Conservation (phyloP, 768 basidiomycete species). For the Boletus speciosus region DNA sequence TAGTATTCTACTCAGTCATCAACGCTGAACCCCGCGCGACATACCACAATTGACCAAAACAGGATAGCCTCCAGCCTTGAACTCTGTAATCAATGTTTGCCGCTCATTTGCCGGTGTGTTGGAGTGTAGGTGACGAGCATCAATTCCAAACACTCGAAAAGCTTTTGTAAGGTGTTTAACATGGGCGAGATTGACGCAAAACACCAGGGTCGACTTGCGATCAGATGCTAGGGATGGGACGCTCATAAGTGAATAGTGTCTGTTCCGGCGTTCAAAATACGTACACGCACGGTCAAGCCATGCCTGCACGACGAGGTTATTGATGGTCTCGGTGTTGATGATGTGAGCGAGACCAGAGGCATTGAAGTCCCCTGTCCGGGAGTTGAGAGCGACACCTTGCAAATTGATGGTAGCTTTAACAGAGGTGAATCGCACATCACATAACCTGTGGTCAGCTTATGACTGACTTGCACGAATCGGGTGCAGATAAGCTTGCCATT, state of each 20-base stretch:
- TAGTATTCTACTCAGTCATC: neutral
- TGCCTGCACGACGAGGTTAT: slow-evolving; percentile 71
- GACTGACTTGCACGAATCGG: neutral
- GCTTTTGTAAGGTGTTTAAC: slow-evolving; percentile 67
- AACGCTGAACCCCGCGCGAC: slow-evolving; percentile 17
- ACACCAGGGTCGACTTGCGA: slow-evolving; percentile 87
- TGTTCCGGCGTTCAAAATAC: slow-evolving; percentile 16
- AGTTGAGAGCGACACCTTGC: slow-evolving; percentile 60
- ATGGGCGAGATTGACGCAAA: slow-evolving; percentile 84
- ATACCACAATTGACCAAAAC: slow-evolving; percentile 88
- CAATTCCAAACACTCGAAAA: slow-evolving; percentile 74
- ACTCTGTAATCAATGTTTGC: slow-evolving; percentile 57
- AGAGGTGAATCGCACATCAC: slow-evolving; percentile 80
- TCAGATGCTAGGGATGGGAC: slow-evolving; percentile 34
- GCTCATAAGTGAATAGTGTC: slow-evolving; percentile 1
- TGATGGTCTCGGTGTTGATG: slow-evolving; percentile 77
- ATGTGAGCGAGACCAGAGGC: slow-evolving; percentile 73
- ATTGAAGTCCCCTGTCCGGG: slow-evolving; percentile 76
- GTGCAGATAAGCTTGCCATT: slow-evolving; percentile 53
- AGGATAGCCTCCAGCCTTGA: slow-evolving; percentile 71
- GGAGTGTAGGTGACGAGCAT: slow-evolving; percentile 79
- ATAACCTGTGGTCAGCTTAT: slow-evolving; percentile 54
- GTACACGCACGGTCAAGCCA: slow-evolving; percentile 86
- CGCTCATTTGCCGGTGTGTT: slow-evolving; percentile 64
- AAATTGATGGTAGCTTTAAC: slow-evolving; percentile 75